Conservation (phyloP, 805 yeast species). For the Candida yuanshanica region DNA sequence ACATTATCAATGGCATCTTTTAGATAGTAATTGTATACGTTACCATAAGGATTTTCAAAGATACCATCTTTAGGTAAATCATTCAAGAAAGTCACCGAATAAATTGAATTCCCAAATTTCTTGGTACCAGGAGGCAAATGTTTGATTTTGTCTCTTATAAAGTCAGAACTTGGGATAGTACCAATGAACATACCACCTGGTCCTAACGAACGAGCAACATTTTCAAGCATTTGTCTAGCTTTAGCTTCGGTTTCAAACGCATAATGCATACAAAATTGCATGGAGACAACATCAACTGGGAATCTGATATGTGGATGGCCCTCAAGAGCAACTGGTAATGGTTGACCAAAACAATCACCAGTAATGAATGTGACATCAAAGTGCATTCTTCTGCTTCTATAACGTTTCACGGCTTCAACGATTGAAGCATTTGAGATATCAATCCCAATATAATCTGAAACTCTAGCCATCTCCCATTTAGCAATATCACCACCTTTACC, state of each 20-base stretch:
- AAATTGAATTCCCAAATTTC: conserved; percentile 82
- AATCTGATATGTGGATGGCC: conserved; percentile 63
- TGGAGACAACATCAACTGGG: conserved; percentile 83
- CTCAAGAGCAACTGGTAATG: conserved; percentile 60
- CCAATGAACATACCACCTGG: conserved; percentile 89
- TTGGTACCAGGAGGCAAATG: conserved; percentile 46
- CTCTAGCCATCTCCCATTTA: conserved; percentile 74
- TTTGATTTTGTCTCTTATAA: conserved; percentile 61
- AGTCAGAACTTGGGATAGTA: conserved; percentile 89
- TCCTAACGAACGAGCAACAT: conserved; percentile 68
- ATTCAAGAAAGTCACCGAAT: conserved; percentile 74
- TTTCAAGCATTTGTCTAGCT: conserved; percentile 64
- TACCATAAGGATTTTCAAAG: conserved; percentile 74
- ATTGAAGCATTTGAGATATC: conserved; percentile 90
- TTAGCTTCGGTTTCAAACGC: conserved; percentile 85
- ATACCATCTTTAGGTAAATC: conserved; percentile 72
- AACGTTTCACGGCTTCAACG: conserved; percentile 76
- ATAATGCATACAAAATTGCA: conserved; percentile 92
- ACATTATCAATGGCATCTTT: conserved; percentile 95
- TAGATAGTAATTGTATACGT: conserved; percentile 72
- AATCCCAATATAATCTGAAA: conserved; percentile 78
- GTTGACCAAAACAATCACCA: conserved; percentile 81
- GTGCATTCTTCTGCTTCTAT: conserved; percentile 42
- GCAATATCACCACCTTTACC: conserved; percentile 98
- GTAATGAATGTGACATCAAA: conserved; percentile 83